Percentiles rank a stretch among this genome's conserved stretches.
These are phyloP conservation scores for Globisporangium abappressorium DNA, from an alignment of 352 stramenopile genomes.

Conservation along the genomic window DNA sequence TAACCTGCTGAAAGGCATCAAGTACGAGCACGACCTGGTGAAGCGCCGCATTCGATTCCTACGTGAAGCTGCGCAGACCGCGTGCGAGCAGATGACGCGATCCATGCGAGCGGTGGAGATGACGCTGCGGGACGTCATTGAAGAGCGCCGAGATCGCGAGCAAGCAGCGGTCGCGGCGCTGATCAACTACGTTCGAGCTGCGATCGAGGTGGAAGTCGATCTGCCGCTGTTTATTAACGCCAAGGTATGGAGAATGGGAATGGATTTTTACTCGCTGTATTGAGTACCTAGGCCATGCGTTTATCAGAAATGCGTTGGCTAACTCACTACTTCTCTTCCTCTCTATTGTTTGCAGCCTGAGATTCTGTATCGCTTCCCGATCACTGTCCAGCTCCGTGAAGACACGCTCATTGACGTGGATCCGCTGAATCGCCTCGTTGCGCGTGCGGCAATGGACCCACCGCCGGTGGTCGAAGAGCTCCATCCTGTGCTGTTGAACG, in stretches of 20 bases:
- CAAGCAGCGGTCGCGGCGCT: slow-evolving; percentile 41
- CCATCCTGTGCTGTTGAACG: slow-evolving; percentile 46
- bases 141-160: slow-evolving; percentile 44
- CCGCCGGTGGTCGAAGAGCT: slow-evolving; percentile 41
- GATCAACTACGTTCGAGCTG: slow-evolving; percentile 40
- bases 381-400: slow-evolving; percentile 48
- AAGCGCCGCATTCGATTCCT: slow-evolving; percentile 48
- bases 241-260: slow-evolving; percentile 31
- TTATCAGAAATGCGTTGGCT: neutral
- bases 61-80: slow-evolving; percentile 34
- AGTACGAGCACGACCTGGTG: slow-evolving; percentile 61
- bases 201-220: slow-evolving; percentile 59
- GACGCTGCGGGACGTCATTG: slow-evolving; percentile 39
- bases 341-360: slow-evolving; percentile 31
- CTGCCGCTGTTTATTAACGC: slow-evolving; percentile 60
- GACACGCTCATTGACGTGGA: slow-evolving; percentile 54
- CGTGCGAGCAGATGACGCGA: slow-evolving; percentile 43
- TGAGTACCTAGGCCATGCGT: no score
- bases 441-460: slow-evolving; percentile 23
- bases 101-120: slow-evolving; percentile 49
- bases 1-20: slow-evolving; percentile 58
- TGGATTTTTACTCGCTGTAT: neutral
- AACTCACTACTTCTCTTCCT: neutral
- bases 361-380: slow-evolving; percentile 49
- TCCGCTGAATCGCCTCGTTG: slow-evolving; percentile 32